These are phyloP conservation scores for Magnusiomyces magnusii DNA, from an alignment of 1,139 yeast species.

Conservation along the genomic window DNA sequence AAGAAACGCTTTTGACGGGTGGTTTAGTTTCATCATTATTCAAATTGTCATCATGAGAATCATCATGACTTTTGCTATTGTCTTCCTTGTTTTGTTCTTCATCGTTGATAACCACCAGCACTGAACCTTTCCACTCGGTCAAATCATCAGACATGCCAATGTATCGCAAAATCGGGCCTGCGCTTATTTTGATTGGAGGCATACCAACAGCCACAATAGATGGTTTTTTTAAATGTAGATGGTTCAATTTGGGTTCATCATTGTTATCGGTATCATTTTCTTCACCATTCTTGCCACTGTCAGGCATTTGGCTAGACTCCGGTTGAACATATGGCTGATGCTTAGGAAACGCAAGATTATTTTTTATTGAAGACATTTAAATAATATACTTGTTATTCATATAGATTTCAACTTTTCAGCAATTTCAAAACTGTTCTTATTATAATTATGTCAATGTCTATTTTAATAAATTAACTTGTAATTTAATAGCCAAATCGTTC, in stretches of 20 bases:
- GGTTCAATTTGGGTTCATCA: neutral
- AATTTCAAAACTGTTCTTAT: no score
- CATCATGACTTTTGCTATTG: neutral
- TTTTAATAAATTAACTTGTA: no score
- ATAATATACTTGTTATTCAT: no score
- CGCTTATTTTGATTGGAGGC: constrained; percentile 44
- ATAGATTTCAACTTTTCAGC: no score
- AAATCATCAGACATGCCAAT: constrained; percentile 51
- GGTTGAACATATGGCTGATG: neutral
- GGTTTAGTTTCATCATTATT: neutral
- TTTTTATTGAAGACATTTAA: neutral
- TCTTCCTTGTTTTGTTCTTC: constrained; percentile 13
- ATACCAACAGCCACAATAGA: constrained; percentile 16
- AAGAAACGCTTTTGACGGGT: neutral
- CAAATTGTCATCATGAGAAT: neutral
- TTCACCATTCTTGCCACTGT: neutral
- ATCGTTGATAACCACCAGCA: constrained; percentile 53
- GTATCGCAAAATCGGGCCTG: constrained; percentile 74
- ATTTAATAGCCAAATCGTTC: no score
- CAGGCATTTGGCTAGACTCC: neutral
- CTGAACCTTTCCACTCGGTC: constrained; percentile 53
- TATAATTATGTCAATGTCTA: no score
- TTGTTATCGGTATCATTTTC: neutral
- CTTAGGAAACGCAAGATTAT: neutral
- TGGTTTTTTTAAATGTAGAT: neutral